Conservation (phyloP, 371 early-diverging fungal species). For the Vittaforma corneae region DNA sequence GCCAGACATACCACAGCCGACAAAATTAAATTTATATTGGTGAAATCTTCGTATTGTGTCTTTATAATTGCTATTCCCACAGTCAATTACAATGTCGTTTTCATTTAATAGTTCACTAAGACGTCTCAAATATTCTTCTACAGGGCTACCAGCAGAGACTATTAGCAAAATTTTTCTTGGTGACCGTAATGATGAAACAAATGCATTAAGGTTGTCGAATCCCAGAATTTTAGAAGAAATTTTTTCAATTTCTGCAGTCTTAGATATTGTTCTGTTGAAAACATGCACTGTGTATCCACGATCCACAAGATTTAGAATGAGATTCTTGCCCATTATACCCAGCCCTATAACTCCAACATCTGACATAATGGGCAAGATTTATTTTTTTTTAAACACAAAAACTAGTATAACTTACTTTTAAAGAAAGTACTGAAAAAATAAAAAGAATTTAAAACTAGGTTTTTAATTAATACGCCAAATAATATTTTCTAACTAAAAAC, state of each 20-base stretch:
- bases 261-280: constrained; percentile 87
- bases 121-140: constrained; percentile 81
- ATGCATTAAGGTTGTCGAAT: constrained; percentile 79
- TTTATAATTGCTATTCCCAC: constrained; percentile 94
- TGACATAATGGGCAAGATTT: not conserved
- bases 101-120: constrained; percentile 69
- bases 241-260: constrained; percentile 78
- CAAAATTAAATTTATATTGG: constrained; percentile 62
- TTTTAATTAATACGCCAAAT: too few relatives aligned
- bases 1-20: constrained; percentile 94
- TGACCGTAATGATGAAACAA: constrained; percentile 68
- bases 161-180: constrained; percentile 88
- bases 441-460: too few relatives aligned
- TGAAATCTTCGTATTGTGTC: constrained; percentile 76
- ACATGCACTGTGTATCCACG: constrained; percentile 67
- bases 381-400: too few relatives aligned
- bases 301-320: constrained; percentile 91
- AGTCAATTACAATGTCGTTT: constrained; percentile 92
- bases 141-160: constrained; percentile 85
- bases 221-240: constrained; percentile 65
- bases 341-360: constrained; percentile 93
- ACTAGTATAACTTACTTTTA: too few relatives aligned
- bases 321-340: constrained; percentile 97
- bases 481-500: too few relatives aligned
- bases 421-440: too few relatives aligned